These are phyloP conservation scores for Tolypocladium cylindrosporum DNA, from an alignment of 2,329 filamentous ascomycete genomes.

Conservation along the genomic window DNA sequence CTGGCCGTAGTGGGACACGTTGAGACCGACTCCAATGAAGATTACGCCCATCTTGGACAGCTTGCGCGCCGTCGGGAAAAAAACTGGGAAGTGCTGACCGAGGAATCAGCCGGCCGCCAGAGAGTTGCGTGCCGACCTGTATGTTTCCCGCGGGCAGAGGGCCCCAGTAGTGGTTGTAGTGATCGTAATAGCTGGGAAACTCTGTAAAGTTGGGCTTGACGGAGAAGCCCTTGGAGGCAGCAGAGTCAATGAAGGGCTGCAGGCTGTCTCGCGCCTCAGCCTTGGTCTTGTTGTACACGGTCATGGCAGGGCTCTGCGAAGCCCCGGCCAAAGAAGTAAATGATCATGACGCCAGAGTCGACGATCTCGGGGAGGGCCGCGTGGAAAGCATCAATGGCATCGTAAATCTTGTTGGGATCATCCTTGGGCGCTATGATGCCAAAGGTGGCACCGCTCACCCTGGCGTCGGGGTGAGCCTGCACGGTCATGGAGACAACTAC, in stretches of 20 bases:
- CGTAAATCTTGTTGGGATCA: too few relatives aligned
- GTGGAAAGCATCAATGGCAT: too few relatives aligned
- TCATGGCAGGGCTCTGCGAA: too few relatives aligned
- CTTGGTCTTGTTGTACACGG: too few relatives aligned
- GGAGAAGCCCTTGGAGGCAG: slow-evolving; percentile 7
- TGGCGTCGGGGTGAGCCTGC: too few relatives aligned
- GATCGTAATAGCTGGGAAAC: slow-evolving; percentile 23
- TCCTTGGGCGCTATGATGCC: too few relatives aligned
- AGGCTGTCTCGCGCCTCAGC: slow-evolving; percentile 16
- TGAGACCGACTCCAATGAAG: slow-evolving; percentile 17
- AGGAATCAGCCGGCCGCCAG: slow-evolving; percentile 33
- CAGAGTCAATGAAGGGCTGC: slow-evolving; percentile 10
- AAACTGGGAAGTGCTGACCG: slow-evolving; percentile 17
- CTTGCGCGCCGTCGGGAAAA: slow-evolving; percentile 2
- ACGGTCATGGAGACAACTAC: too few relatives aligned
- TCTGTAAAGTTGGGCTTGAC: slow-evolving; percentile 9
- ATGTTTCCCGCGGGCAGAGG: slow-evolving; percentile 28
- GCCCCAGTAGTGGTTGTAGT: slow-evolving; percentile 30
- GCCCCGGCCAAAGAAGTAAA: too few relatives aligned
- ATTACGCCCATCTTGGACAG: slow-evolving; percentile 12
- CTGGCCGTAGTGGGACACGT: slow-evolving; percentile 15
- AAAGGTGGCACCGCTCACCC: too few relatives aligned
- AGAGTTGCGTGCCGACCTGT: slow-evolving; percentile 15
- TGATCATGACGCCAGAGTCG: too few relatives aligned
- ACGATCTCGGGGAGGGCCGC: too few relatives aligned